These are phyloP conservation scores for Cutaneotrichosporon cutaneum DNA, from an alignment of 1,284 basidiomycete species.

Conservation along the genomic window DNA sequence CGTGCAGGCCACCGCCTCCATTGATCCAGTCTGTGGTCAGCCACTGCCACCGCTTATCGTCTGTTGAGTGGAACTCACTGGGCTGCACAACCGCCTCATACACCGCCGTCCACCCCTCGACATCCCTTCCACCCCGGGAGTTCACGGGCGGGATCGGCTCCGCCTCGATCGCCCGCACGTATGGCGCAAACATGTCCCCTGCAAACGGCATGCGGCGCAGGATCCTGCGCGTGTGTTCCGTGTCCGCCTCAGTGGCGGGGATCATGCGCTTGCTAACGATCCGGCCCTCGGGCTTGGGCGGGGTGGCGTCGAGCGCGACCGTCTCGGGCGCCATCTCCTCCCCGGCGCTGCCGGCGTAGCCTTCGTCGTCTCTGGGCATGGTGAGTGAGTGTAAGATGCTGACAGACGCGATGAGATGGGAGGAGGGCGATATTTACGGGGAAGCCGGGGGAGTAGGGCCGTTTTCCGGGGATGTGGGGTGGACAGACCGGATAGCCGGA, in stretches of 20 bases:
- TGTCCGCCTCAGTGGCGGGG: slow-evolving; percentile 15
- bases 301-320: neutral
- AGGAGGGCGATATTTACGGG: neutral
- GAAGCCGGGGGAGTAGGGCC: neutral
- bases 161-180: slow-evolving; percentile 12
- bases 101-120: slow-evolving; percentile 16
- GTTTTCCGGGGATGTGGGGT: neutral
- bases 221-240: slow-evolving; percentile 7
- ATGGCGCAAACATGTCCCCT: slow-evolving; percentile 12
- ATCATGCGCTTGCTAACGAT: slow-evolving; percentile 9
- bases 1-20: slow-evolving; percentile 34
- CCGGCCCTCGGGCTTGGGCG: neutral
- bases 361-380: neutral
- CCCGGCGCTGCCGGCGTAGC: neutral
- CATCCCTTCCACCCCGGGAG: slow-evolving; percentile 13
- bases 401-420: neutral
- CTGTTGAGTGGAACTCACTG: neutral
- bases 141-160: slow-evolving; percentile 17
- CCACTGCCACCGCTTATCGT: neutral
- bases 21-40: slow-evolving; percentile 37
- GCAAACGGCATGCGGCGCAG: slow-evolving; percentile 17
- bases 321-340: neutral
- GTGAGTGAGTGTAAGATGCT: neutral
- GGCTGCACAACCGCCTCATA: slow-evolving; percentile 19
- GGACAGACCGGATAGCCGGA: neutral